Evolutionary conservation across 202 grass and related monocot genomes (phyloP).

Genomic region (Elaeis oleifera): DNA sequence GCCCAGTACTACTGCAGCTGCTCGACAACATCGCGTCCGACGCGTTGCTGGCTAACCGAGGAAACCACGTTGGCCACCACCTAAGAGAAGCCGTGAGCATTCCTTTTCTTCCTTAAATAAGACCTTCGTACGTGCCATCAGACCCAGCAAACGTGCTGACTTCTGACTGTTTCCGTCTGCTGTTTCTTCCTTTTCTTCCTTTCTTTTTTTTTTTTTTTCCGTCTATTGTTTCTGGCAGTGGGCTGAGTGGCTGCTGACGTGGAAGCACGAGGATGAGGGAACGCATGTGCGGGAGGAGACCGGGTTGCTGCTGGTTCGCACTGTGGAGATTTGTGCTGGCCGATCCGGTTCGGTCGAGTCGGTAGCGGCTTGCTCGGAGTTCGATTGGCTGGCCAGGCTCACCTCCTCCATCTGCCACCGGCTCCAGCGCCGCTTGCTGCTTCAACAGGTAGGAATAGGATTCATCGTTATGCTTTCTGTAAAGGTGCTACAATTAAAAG

Average conservation of each 20-base stretch:
- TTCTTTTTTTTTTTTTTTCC: background rate
- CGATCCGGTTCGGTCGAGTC: constrained; percentile 24
- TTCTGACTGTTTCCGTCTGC: background rate
- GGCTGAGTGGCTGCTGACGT: constrained; percentile 52
- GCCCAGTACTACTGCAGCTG: constrained; percentile 25
- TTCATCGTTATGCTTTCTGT: background rate
- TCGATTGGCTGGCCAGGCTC: constrained; percentile 29
- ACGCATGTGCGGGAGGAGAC: constrained; percentile 25
- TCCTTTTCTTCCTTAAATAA: background rate
- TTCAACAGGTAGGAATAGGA: constrained; percentile 26
- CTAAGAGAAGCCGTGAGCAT: constrained; percentile 42
- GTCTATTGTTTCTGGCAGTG: constrained; percentile 28
- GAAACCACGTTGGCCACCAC: constrained; percentile 18
- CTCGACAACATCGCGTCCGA: constrained; percentile 33
- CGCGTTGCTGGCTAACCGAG: background rate
- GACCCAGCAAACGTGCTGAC: no score
- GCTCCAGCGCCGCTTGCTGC: constrained; percentile 24
- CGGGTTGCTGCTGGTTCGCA: constrained; percentile 44
- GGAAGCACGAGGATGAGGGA: background rate
- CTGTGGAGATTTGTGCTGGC: constrained; percentile 62
- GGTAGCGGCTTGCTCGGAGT: constrained; percentile 5
- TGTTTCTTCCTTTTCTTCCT: background rate
- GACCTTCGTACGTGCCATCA: no score
- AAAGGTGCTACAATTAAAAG: background rate
- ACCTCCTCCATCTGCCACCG: constrained; percentile 27